phyloP scores from a whole-genome alignment of 345 rosid species.

The Rhizophora mangle region DNA sequence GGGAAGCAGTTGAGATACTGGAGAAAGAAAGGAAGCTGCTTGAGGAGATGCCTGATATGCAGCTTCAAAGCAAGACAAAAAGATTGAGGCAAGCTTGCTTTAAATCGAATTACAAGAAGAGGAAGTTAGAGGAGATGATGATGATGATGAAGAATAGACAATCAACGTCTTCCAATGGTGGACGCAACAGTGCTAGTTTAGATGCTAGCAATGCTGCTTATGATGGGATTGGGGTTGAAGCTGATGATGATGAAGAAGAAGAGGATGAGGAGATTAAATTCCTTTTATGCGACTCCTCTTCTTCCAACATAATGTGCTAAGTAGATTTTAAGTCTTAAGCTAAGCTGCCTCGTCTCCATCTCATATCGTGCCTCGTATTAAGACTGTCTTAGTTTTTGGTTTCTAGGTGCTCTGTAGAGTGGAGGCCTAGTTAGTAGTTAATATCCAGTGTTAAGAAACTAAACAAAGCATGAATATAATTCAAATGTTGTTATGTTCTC shows the following conservation, averaged over 20 bases:
- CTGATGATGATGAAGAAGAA: slow-evolving; percentile 1
- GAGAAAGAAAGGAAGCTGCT: slow-evolving; percentile 60
- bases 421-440: too few species aligned
- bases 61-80: slow-evolving; percentile 53
- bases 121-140: slow-evolving; percentile 20
- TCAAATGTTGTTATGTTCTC: too few species aligned
- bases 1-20: slow-evolving; percentile 42
- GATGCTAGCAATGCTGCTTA: not conserved
- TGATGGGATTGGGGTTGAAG: not conserved
- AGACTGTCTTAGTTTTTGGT: too few species aligned
- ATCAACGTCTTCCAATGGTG: not conserved
- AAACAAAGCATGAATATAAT: too few species aligned
- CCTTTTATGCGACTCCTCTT: not conserved
- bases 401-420: too few species aligned
- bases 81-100: slow-evolving; percentile 76
- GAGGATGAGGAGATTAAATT: slow-evolving; percentile 16
- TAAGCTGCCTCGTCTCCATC: too few species aligned
- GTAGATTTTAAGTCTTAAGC: too few species aligned
- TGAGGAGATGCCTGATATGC: slow-evolving; percentile 58
- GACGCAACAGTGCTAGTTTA: not conserved
- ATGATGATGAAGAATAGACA: not conserved
- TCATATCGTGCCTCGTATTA: too few species aligned
- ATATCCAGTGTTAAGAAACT: too few species aligned
- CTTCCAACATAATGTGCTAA: not conserved
- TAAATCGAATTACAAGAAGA: slow-evolving; percentile 75